A percentile compares a stretch with the other conserved stretches of the same genome.
These are phyloP conservation scores for Komagataella pseudopastoris DNA, from an alignment of 805 yeast genomes.

Conservation along the genomic window DNA sequence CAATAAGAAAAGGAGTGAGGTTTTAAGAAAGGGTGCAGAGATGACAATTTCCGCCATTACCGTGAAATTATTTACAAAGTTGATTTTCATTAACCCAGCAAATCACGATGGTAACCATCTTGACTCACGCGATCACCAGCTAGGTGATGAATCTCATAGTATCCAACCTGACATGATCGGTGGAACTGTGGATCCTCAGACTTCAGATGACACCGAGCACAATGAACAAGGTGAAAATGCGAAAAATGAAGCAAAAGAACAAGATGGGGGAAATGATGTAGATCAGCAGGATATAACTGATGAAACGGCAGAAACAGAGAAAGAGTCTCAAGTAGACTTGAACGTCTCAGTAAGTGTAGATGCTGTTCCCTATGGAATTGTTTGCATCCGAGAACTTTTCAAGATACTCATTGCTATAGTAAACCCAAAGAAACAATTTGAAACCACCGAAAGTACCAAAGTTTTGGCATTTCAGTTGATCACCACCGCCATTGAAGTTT, in stretches of 20 bases:
- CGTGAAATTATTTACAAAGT: slow-evolving; percentile 47
- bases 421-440: slow-evolving; percentile 70
- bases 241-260: slow-evolving; percentile 3
- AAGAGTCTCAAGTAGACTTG: slow-evolving; percentile 9
- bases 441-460: slow-evolving; percentile 79
- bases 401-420: slow-evolving; percentile 67
- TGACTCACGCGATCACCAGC: slow-evolving; percentile 11
- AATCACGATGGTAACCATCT: slow-evolving; percentile 14
- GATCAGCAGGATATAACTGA: slow-evolving; percentile 1
- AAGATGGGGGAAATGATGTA: slow-evolving; percentile 1
- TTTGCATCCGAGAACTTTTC: slow-evolving; percentile 65
- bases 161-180: slow-evolving; percentile 52
- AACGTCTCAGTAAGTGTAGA: background rate
- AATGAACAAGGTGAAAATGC: background rate
- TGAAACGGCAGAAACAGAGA: background rate
- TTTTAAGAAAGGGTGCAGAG: slow-evolving; percentile 81
- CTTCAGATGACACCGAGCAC: slow-evolving; percentile 3
- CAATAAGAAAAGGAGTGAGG: slow-evolving; percentile 83
- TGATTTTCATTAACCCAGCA: slow-evolving; percentile 33
- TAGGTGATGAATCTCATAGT: slow-evolving; percentile 12
- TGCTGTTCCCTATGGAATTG: slow-evolving; percentile 48
- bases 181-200: slow-evolving; percentile 16
- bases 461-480: slow-evolving; percentile 70
- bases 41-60: slow-evolving; percentile 63
- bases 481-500: slow-evolving; percentile 67